These are phyloP conservation scores for Sugiyamaella neomexicana DNA, from an alignment of 1,139 yeast species.

Conservation along the genomic window DNA sequence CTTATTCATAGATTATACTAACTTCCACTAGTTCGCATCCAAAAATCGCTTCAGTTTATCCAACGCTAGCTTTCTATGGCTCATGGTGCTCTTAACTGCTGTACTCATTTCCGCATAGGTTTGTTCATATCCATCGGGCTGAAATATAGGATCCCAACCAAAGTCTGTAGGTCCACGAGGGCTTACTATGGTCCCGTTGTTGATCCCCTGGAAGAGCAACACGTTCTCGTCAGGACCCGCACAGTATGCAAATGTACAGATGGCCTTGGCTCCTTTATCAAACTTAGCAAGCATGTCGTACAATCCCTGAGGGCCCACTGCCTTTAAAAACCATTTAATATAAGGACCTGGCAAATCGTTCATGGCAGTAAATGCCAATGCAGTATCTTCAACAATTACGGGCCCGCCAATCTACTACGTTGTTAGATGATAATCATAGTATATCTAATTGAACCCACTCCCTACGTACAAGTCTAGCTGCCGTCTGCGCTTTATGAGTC, in stretches of 20 bases:
- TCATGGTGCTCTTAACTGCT: conserved; percentile 68
- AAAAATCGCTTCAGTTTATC: conserved; percentile 43
- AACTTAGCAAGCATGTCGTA: conserved; percentile 76
- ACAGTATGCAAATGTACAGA: conserved; percentile 91
- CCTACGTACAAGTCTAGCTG: conserved; percentile 53
- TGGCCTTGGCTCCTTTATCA: conserved; percentile 83
- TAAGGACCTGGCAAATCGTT: conserved; percentile 91
- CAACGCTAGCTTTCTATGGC: conserved; percentile 86
- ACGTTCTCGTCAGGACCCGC: conserved; percentile 76
- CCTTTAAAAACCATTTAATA: conserved; percentile 81
- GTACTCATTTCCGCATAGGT: conserved; percentile 91
- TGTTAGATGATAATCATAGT: too few species aligned
- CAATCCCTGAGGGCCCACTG: conserved; percentile 62
- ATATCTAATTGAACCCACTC: too few species aligned
- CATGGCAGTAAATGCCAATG: conserved; percentile 78
- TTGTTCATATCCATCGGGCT: conserved; percentile 64
- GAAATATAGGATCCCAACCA: conserved; percentile 94
- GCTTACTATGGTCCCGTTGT: conserved; percentile 73
- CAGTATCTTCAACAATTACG: conserved; percentile 93
- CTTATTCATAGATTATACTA: too few species aligned
- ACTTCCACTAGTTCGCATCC: too few species aligned
- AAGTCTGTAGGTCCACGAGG: conserved; percentile 78
- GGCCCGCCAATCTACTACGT: conserved; percentile 54
- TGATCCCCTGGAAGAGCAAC: conserved; percentile 77
- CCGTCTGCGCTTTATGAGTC: conserved; percentile 72